Conservation (phyloP, 345 rosid species). For the Aquilaria sinensis region DNA sequence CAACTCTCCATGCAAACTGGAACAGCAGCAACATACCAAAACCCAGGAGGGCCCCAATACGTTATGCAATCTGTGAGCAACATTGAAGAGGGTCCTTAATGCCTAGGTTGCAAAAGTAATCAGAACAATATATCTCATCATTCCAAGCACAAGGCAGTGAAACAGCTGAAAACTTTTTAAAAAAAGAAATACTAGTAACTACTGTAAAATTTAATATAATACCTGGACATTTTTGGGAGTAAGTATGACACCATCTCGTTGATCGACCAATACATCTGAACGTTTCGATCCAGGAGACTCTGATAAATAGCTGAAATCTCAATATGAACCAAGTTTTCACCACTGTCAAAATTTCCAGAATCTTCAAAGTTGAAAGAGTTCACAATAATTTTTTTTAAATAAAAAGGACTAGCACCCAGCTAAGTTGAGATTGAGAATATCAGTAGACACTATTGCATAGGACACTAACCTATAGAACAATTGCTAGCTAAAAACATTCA, state of each 20-base stretch:
- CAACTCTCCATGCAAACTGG: constrained; percentile 9
- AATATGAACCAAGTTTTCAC: constrained; percentile 15
- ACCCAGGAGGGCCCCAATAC: constrained; percentile 99
- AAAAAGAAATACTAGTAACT: constrained; percentile 5
- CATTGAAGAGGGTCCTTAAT: constrained; percentile 90
- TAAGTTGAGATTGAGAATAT: no score
- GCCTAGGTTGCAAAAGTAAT: constrained; percentile 51
- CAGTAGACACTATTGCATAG: no score
- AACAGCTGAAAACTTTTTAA: constrained; percentile 9
- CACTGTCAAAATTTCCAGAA: constrained; percentile 12
- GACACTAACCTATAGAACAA: no score
- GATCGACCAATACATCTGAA: constrained; percentile 58
- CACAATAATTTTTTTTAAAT: background rate
- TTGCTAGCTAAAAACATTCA: no score
- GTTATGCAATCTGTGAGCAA: constrained; percentile 90
- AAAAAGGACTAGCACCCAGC: background rate
- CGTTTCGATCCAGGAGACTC: constrained; percentile 87
- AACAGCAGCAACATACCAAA: constrained; percentile 58
- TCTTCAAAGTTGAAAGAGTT: background rate
- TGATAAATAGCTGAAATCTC: constrained; percentile 49
- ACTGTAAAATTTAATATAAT: constrained; percentile 11
- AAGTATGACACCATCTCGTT: constrained; percentile 67
- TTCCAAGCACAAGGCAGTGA: background rate
- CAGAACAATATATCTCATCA: constrained; percentile 13
- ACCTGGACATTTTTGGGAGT: constrained; percentile 99